A percentile compares a stretch with the other conserved stretches of the same genome.
Evolutionary conservation across 1,284 basidiomycete species (phyloP).

Genomic region (Ustilago xerochloae): DNA sequence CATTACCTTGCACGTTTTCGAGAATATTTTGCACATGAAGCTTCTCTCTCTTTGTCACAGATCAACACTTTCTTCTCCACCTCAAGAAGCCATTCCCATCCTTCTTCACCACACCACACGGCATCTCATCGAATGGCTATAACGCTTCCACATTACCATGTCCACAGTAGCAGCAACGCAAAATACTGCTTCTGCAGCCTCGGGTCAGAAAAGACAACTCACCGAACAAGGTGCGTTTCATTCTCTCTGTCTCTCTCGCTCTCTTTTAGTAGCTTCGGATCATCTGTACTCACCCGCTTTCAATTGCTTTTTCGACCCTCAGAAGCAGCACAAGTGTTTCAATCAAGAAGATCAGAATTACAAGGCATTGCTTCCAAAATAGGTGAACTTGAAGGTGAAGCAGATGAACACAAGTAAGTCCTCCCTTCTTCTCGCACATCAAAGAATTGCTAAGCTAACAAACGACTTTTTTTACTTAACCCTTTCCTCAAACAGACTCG

Average conservation of each 20-base stretch:
- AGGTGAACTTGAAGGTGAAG: slow-evolving; percentile 65
- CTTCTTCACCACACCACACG: neutral
- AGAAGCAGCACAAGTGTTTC: slow-evolving; percentile 58
- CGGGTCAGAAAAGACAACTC: slow-evolving; percentile 35
- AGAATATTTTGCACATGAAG: neutral
- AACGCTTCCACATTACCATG: slow-evolving; percentile 1
- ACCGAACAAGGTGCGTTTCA: slow-evolving; percentile 38
- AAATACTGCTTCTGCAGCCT: slow-evolving; percentile 17
- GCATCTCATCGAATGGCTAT: no score
- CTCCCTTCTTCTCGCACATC: neutral
- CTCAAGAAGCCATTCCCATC: neutral
- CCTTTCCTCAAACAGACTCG: slow-evolving; percentile 74
- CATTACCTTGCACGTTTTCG: neutral
- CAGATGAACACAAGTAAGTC: slow-evolving; percentile 67
- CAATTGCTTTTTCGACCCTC: neutral
- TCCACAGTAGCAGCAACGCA: slow-evolving; percentile 40
- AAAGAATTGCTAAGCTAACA: neutral
- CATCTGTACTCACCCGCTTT: no score
- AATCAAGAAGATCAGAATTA: slow-evolving; percentile 58
- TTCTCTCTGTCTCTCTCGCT: no score
- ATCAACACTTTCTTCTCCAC: slow-evolving; percentile 13
- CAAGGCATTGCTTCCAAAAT: slow-evolving; percentile 66
- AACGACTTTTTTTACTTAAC: neutral
- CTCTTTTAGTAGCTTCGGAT: no score
- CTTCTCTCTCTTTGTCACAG: neutral